Percentiles rank a stretch among this genome's conserved stretches.
Evolutionary conservation across 2,329 filamentous ascomycete species (phyloP).

Genomic region (Sphaceloma murrayae): DNA sequence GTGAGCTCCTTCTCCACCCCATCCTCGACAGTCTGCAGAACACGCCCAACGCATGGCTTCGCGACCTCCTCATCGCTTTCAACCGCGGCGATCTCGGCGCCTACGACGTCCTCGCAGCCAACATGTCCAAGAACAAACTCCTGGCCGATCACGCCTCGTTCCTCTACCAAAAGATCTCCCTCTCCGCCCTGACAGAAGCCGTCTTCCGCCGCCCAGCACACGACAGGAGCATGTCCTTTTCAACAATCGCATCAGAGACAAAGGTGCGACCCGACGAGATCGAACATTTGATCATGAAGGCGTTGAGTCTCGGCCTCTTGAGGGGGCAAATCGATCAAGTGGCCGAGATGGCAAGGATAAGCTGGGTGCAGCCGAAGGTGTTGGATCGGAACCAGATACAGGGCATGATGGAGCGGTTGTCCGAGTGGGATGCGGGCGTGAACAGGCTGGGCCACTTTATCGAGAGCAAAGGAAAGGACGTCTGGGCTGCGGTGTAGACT

Average conservation of each 20-base stretch:
- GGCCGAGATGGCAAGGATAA: conserved; percentile 84
- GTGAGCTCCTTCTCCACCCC: conserved; percentile 93
- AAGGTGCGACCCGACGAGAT: conserved; percentile 88
- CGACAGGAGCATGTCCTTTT: conserved; percentile 88
- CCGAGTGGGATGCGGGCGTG: conserved; percentile 93
- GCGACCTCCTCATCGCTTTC: conserved; percentile 93
- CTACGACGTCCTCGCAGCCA: conserved; percentile 62
- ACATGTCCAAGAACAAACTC: conserved; percentile 70
- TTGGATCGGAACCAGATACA: conserved; percentile 91
- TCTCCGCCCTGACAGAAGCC: conserved; percentile 89
- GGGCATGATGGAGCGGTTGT: conserved; percentile 76
- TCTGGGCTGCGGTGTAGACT: conserved; percentile 62
- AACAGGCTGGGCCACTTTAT: conserved; percentile 97
- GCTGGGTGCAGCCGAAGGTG: conserved; percentile 98
- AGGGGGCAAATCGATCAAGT: conserved; percentile 95
- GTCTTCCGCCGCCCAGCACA: conserved; percentile 94
- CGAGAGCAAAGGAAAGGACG: conserved; percentile 83
- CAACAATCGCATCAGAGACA: conserved; percentile 79
- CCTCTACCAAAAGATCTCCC: conserved; percentile 93
- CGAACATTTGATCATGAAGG: conserved; percentile 98
- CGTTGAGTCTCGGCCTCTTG: conserved; percentile 82
- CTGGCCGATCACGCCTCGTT: conserved; percentile 72
- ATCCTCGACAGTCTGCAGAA: conserved; percentile 77
- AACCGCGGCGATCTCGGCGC: conserved; percentile 87
- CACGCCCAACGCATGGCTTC: conserved; percentile 74